These are phyloP conservation scores for Cymbidium sinense DNA, from an alignment of 106 monocot species.

Conservation along the genomic window DNA sequence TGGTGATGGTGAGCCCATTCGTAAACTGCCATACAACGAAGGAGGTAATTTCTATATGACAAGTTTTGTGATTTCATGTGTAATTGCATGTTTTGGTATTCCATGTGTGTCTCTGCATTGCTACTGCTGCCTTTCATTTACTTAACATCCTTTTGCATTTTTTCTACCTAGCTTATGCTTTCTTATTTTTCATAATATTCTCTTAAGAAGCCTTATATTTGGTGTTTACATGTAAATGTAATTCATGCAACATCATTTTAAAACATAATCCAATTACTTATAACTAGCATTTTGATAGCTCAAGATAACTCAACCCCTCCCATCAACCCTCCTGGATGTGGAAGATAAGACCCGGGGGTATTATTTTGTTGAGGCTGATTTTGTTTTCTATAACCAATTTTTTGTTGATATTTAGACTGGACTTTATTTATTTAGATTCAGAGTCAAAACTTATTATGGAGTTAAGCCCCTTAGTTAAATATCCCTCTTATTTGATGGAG, in stretches of 20 bases:
- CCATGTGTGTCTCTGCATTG: not conserved
- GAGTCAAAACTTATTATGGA: too few relatives aligned
- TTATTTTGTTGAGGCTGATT: too few relatives aligned
- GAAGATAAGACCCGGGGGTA: too few relatives aligned
- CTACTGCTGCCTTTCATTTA: not conserved
- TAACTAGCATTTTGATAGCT: not conserved
- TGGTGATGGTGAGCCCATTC: conserved; percentile 90
- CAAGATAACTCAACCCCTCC: too few relatives aligned
- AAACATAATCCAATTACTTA: not conserved
- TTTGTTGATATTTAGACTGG: too few relatives aligned
- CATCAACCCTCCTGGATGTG: too few relatives aligned
- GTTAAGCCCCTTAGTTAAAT: too few relatives aligned
- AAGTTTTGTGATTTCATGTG: not conserved
- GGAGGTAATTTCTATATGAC: conserved; percentile 39
- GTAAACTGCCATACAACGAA: conserved; percentile 88
- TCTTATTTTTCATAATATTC: not conserved
- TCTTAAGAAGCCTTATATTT: not conserved
- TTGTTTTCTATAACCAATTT: too few relatives aligned
- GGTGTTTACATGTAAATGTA: not conserved
- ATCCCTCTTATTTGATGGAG: too few relatives aligned
- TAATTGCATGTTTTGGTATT: not conserved
- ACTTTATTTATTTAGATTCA: too few relatives aligned
- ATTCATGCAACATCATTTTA: not conserved
- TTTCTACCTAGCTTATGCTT: not conserved
- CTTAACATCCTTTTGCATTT: not conserved